Base-by-base conservation (phyloP, 495 filamentous ascomycete species). In the Amniculicola lignicola region DNA sequence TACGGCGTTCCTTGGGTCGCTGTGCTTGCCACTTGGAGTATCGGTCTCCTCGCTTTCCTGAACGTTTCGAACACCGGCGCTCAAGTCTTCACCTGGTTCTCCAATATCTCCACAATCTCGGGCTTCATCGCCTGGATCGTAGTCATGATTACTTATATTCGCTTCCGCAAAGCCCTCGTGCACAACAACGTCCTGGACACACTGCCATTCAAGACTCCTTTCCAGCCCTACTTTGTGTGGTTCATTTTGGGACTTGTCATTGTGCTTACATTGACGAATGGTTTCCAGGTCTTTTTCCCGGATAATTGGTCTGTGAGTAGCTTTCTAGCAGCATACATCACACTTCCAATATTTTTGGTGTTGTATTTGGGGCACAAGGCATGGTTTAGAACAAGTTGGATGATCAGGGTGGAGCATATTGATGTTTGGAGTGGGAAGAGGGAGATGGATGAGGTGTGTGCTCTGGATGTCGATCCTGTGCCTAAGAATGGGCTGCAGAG, bases 151-250 rank as follows among this genome's bases (percentile, higher is more conserved):
- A 66, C 63, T 11, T 70, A 66, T 49, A 55, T 70, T 36, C 75
- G 74, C 23, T 78, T 77, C 60, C 74, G 74, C 44, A 72, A 72
- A 50, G 74, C 75, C 23, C 64, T 76, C n/a, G 23, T 51, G 4
- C 68, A 65, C 61, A 67, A 79, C 31, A 63, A 63, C 25, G 52
- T 79, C 11, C 51, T 61, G 1, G 37, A 61, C 31, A 55, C 51
- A 2, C 51, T 61, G 0, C 58, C 58, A 7, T 56, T 51, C 39
- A 19, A 18, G 0, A 65, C 72, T 6, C 59, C 50, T 10, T 25
- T 70, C 31, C 58, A 61, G 36, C 58, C 58, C 3, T 61, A 61
- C 45, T 51, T 61, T 16, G 43, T 49, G 31, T 56, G 47, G 15
- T 44, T 56, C 45, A 41, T 41, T 16, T 28, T 61, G 12, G 16